Evolutionary conservation across 257 asterid genomes (phyloP), one percentile per base, ranked within the genome.

Genomic region (Fraxinus americana): DNA sequence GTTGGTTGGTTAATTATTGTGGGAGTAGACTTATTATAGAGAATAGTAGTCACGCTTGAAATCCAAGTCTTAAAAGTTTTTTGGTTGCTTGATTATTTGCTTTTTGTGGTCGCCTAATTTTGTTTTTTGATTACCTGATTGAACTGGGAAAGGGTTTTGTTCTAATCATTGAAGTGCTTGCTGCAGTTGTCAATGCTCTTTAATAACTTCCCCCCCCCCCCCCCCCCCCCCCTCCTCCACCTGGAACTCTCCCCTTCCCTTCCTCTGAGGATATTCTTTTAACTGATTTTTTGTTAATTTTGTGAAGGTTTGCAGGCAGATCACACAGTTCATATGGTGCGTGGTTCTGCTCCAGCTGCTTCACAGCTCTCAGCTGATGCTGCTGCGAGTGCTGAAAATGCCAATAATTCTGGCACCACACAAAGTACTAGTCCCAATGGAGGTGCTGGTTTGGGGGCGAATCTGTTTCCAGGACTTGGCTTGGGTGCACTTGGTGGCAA

Each of bases 311-410:
- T 90, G 74, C 90, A 90, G 82, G 88, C 87, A 70, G 90, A 88
- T 85, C 94, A 90, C 84, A 88, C 94, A 5, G 77, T 90, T 66
- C 94, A 90, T 75, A 80, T 90, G 87, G 89, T 90, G 54, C 87
- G 91, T 65, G 91, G 91, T 52, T 90, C 70, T 82, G 86, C 87
- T 61, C 82, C 92, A 76, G 82, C 85, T 72, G 73, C 84, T 19
- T 65, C 90, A 25, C 77, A 83, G 25, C 83, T 85, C 50, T 2
- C 83, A 7, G 45, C 82, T 79, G 80, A 23, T 72, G 80, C 88
- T 70, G 71, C 86, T 70, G 68, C 86, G 14, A 77, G 79, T 81
- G 73, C 85, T 10, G 84, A 72, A 57, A 84, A 67, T 79, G 11
- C 84, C 21, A 57, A 36, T 48, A 75, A 57, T 75, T 71, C 89